Conservation (phyloP, 1,139 yeast species). For the Suhomyces choctaworum region DNA sequence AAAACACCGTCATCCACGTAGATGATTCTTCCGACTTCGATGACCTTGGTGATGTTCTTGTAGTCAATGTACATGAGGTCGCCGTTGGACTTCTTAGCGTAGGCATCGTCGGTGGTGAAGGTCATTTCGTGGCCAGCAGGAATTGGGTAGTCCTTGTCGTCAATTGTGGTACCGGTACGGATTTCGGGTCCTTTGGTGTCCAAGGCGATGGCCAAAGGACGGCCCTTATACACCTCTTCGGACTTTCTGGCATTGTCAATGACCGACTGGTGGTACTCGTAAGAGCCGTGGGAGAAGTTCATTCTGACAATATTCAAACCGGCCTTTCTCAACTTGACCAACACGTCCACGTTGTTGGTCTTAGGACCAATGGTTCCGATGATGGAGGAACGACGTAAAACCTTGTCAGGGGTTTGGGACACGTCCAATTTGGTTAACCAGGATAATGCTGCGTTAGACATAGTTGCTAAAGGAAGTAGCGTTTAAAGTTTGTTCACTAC, state of each 20-base stretch:
- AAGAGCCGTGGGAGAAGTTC: slow-evolving; percentile 98
- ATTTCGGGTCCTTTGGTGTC: slow-evolving; percentile 99
- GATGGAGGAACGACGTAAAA: slow-evolving; percentile 91
- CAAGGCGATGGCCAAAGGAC: slow-evolving; percentile 97
- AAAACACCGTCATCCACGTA: slow-evolving; percentile 97
- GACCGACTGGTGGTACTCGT: slow-evolving; percentile 96
- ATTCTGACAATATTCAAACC: slow-evolving; percentile 97
- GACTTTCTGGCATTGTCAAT: slow-evolving; percentile 95
- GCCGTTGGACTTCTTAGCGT: slow-evolving; percentile 70
- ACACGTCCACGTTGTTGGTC: slow-evolving; percentile 84
- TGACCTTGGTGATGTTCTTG: slow-evolving; percentile 93
- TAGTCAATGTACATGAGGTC: slow-evolving; percentile 87
- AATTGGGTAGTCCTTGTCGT: slow-evolving; percentile 78
- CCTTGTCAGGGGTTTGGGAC: slow-evolving; percentile 75
- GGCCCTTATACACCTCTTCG: slow-evolving; percentile 84
- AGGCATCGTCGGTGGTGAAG: slow-evolving; percentile 87
- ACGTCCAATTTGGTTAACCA: slow-evolving; percentile 89
- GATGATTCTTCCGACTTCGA: slow-evolving; percentile 81
- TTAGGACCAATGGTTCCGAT: slow-evolving; percentile 99
- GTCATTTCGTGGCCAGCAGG: slow-evolving; percentile 85
- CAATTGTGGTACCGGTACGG: slow-evolving; percentile 93
- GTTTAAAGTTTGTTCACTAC: too few relatives aligned
- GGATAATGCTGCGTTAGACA: slow-evolving; percentile 36
- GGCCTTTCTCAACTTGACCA: slow-evolving; percentile 89
- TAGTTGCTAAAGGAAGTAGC: slow-evolving; percentile 9